Base-by-base conservation (phyloP, 2,329 filamentous ascomycete species). In the Nectriaceae sp. region DNA sequence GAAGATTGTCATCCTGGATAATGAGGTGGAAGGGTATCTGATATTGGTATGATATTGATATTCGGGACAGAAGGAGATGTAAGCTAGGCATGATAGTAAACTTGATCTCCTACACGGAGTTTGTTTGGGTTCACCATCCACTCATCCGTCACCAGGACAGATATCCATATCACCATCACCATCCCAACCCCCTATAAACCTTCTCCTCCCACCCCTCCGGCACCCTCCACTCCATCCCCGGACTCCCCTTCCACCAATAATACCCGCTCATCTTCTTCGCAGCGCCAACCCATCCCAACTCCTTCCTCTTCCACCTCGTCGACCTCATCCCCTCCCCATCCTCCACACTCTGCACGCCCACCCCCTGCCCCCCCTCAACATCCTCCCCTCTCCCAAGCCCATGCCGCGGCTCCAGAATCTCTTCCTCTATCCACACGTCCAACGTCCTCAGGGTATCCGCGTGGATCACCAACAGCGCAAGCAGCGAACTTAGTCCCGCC, bases 231-330 rank as follows among this genome's bases (percentile, higher is more conserved):
- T 58, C 54, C 36, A 64, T 21, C 4, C 62, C 54, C 16, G 57
- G 58, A 37, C 53, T 61, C n/a, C 62, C 61, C 21, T 56, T 59
- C 59, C 51, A 60, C 4, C 58, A 40, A 38, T 70, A 70, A 52
- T 66, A 69, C 42, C 69, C 65, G 33, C 70, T 61, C 22, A 74
- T 68, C 46, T 69, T 68, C 65, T 71, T 73, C 26, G 70, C 65
- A 0, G 76, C 76, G 2, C 76, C 76, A 18, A 52, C 42, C 76
- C 76, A 79, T 1, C 76, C 76, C 8, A 79, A 56, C 61, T 71
- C 63, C 44, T 69, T 62, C 44, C 67, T 71, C 41, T 64, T 66
- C 75, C 75, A 78, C 6, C 66, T 69, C 55, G 64, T 68, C 11
- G 66, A 66, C 2, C 73, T 74, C 2, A 57, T 60, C 1, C 56